Percentiles rank a stretch among this genome's conserved stretches.
These are phyloP conservation scores for Aspergillus sparsus DNA, from an alignment of 495 filamentous ascomycete genomes.

Conservation along the genomic window DNA sequence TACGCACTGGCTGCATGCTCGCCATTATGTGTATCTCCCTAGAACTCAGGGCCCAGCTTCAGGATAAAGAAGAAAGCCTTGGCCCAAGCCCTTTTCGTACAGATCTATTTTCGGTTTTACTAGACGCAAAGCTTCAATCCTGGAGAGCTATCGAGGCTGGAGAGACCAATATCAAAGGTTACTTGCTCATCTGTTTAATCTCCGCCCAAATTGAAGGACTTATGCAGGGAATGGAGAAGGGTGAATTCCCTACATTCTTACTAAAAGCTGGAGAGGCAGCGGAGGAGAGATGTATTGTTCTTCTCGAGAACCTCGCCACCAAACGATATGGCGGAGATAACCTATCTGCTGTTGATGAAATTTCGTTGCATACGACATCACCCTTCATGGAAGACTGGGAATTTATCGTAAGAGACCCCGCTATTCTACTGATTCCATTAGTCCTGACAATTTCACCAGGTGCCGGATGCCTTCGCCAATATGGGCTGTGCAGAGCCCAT, in stretches of 20 bases:
- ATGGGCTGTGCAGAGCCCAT: no score
- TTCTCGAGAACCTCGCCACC: background rate
- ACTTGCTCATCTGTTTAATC: constrained; percentile 45
- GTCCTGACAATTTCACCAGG: no score
- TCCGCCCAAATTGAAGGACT: constrained; percentile 47
- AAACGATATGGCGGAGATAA: no score
- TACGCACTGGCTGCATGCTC: constrained; percentile 38
- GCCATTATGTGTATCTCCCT: constrained; percentile 5
- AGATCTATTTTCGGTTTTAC: constrained; percentile 50
- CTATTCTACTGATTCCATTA: no score
- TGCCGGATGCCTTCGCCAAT: no score
- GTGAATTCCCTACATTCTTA: constrained; percentile 33
- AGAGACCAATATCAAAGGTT: constrained; percentile 59
- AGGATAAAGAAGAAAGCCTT: constrained; percentile 47
- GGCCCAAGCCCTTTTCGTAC: constrained; percentile 16
- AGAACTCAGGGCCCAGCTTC: constrained; percentile 30
- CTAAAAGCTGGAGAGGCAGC: constrained; percentile 43
- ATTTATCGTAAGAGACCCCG: no score
- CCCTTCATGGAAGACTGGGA: no score
- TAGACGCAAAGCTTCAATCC: constrained; percentile 47
- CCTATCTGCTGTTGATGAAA: no score
- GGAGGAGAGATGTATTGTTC: constrained; percentile 18
- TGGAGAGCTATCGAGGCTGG: constrained; percentile 46
- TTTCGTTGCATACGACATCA: no score
- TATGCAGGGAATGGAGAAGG: constrained; percentile 33